Conservation (phyloP, 1,284 basidiomycete species). For the Waitea zeae region DNA sequence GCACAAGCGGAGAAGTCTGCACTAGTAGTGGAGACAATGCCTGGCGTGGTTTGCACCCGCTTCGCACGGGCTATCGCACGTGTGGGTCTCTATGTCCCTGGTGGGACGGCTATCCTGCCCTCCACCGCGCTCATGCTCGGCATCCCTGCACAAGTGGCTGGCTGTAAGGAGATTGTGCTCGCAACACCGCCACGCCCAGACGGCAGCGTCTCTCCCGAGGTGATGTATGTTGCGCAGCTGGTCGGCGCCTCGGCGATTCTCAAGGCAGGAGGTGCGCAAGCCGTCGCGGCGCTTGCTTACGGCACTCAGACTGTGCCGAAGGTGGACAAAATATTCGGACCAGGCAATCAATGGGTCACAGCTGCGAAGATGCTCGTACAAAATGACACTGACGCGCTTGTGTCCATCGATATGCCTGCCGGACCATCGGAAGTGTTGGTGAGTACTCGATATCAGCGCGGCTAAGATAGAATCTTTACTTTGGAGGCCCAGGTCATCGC, state of each 20-base stretch:
- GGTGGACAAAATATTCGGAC: conserved; percentile 98
- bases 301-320: conserved; percentile 94
- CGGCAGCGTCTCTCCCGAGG: conserved; percentile 85
- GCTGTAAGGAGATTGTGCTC: conserved; percentile 83
- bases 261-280: conserved; percentile 93
- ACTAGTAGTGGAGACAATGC: conserved; percentile 91
- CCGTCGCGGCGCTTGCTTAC: conserved; percentile 94
- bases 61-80: conserved; percentile 89
- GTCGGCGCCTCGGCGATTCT: conserved; percentile 80
- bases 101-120: conserved; percentile 91
- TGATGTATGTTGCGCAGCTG: conserved; percentile 84
- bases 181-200: conserved; percentile 90
- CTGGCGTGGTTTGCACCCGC: conserved; percentile 87
- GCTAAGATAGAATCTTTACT: conserved; percentile 1
- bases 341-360: conserved; percentile 99
- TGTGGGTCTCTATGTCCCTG: conserved; percentile 95
- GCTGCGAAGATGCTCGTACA: conserved; percentile 99
- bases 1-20: conserved; percentile 63
- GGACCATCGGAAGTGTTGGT: conserved; percentile 95
- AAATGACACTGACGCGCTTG: conserved; percentile 94
- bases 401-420: conserved; percentile 98
- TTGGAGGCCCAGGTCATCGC: conserved; percentile 79
- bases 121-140: conserved; percentile 98
- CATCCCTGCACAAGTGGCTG: conserved; percentile 94
- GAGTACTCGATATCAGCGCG: conserved; percentile 17